Evolutionary conservation across 1,284 basidiomycete species (phyloP), one percentile per base, ranked within the genome.

Genomic region (Ceratobasidium sp.): DNA sequence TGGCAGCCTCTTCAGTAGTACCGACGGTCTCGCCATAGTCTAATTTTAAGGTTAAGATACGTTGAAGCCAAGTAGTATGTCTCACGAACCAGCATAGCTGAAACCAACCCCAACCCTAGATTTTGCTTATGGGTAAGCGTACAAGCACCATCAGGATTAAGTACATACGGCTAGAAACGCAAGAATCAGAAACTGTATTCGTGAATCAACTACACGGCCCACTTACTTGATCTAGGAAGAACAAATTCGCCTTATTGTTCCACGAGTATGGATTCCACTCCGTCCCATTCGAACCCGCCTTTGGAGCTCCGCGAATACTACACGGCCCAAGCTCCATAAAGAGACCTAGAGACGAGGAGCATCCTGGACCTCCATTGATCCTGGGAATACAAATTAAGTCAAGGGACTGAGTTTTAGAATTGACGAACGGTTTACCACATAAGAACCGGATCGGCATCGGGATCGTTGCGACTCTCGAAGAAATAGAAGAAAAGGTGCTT

Each of bases 401-500:
- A 79, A 14, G 57, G 29, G 27, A 33, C 17, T 27, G 1, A 59
- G 17, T 4, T 41, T 4, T 41, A 11, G 24, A 7, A 57, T 17
- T 27, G 7, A 17, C 17, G 14, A 19, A 3, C 22, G 15, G 51
- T 54, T 27, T 14, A 66, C 65, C 73, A 75, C 74, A 78, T 66
- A 22, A 73, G 54, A 41, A 78, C 63, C 41, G 74, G 51, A 50
- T 75, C 76, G 29, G 86, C 85, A 19, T 86, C 86, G 1, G 93
- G 93, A 75, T 91, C 84, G 53, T 86, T 85, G 74, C 93, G 84
- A 66, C 90, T 92, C 82, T 93, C 92, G 81, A 95, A 95, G 84
- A 94, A 95, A 82, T 93, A 93, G 84, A 95, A 95, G 85, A 94
- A 95, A 80, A 90, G 85, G 76, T 90, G 89, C 76, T 90, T 87